A percentile compares a stretch with the other conserved stretches of the same genome.
Conservation (phyloP, 1,284 basidiomycete genomes). For the Gymnopus androsaceus region DNA sequence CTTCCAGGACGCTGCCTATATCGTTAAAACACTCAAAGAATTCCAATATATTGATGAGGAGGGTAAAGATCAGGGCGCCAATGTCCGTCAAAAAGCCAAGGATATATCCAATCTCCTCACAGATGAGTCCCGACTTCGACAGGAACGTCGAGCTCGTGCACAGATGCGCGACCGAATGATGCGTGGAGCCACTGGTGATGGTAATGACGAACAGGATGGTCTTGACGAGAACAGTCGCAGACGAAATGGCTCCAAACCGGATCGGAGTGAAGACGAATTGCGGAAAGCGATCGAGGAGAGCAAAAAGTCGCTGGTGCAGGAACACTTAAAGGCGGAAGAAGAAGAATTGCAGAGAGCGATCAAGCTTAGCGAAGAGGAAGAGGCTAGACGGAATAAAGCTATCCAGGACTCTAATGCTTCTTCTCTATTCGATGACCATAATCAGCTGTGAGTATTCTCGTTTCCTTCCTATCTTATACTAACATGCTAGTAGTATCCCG, state of each 20-base stretch:
- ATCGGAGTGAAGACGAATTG: constrained; percentile 81
- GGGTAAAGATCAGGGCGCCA: constrained; percentile 96
- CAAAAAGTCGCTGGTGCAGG: constrained; percentile 75
- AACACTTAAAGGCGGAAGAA: constrained; percentile 73
- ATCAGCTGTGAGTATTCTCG: constrained; percentile 57
- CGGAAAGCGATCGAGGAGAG: constrained; percentile 85
- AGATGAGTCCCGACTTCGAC: constrained; percentile 85
- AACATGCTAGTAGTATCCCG: constrained; percentile 21
- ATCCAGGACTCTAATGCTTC: constrained; percentile 77
- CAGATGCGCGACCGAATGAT: constrained; percentile 96
- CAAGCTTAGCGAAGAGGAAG: constrained; percentile 86
- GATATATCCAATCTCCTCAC: constrained; percentile 96
- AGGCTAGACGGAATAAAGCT: constrained; percentile 66
- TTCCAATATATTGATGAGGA: constrained; percentile 97
- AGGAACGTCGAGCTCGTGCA: constrained; percentile 84
- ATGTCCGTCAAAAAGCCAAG: constrained; percentile 98
- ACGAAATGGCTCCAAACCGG: constrained; percentile 36
- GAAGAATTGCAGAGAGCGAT: constrained; percentile 81
- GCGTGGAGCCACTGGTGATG: constrained; percentile 52
- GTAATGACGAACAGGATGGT: constrained; percentile 45
- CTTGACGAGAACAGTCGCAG: constrained; percentile 52
- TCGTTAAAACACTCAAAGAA: constrained; percentile 99
- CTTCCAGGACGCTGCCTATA: constrained; percentile 96
- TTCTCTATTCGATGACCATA: constrained; percentile 84
- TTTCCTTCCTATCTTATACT: background rate